Conservation (phyloP, 1,284 basidiomycete species). For the Boletellus deceptivus region DNA sequence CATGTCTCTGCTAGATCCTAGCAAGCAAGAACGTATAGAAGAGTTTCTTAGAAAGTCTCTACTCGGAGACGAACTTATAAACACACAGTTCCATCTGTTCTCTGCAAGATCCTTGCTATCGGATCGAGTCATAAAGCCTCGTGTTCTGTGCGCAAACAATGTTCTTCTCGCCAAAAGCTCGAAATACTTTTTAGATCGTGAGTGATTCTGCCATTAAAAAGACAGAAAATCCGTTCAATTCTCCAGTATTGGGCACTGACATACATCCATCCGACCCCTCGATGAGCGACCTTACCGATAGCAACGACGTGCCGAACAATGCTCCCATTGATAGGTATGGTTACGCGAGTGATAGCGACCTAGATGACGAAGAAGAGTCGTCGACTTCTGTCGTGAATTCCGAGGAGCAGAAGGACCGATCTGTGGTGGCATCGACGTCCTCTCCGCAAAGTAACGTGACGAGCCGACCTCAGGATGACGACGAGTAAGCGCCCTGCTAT, state of each 20-base stretch:
- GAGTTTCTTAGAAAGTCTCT: too few species aligned
- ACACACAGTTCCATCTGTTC: too few species aligned
- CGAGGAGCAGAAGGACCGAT: background rate
- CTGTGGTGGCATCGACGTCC: background rate
- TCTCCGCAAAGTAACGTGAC: background rate
- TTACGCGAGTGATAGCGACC: conserved; percentile 31
- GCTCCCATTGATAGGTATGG: conserved; percentile 21
- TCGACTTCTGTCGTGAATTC: background rate
- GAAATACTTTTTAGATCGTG: conserved; percentile 25
- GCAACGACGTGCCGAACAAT: conserved; percentile 9
- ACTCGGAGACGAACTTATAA: too few species aligned
- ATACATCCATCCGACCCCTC: conserved; percentile 8
- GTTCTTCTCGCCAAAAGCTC: conserved; percentile 20
- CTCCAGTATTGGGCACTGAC: conserved; percentile 20
- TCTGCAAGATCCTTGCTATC: too few species aligned
- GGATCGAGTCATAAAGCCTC: conserved; percentile 5
- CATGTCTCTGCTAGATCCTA: too few species aligned
- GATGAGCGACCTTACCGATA: conserved; percentile 17
- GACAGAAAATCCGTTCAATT: background rate
- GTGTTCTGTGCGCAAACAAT: conserved; percentile 25
- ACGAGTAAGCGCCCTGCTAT: conserved; percentile 7
- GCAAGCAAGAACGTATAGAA: too few species aligned
- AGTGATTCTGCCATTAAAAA: background rate
- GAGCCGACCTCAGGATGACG: conserved; percentile 3
- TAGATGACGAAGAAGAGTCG: conserved; percentile 20